Base-by-base conservation (phyloP, 2,329 filamentous ascomycete species). In the Grosmannia penicillata region DNA sequence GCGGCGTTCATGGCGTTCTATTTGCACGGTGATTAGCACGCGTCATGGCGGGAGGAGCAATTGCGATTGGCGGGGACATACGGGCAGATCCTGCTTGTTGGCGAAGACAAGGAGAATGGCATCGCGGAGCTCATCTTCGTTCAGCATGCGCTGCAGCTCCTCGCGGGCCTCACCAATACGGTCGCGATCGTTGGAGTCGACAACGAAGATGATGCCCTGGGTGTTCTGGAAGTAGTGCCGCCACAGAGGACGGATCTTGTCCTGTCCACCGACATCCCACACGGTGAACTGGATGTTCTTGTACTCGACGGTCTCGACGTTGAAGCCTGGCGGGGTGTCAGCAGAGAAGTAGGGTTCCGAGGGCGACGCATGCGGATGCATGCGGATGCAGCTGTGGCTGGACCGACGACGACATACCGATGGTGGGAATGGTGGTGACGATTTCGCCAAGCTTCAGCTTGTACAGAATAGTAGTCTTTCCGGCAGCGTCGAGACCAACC, bases 261-360 rank as follows among this genome's bases (percentile, higher is more conserved):
- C 91, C 74, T 98, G 91, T 64, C 91, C 91, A 73, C 91, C 91
- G 58, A 98, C 91, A 72, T 96, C 91, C 91, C 91, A 98, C 61
- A 98, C 91, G 63, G 89, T 96, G 75, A 98, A 98, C 63, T 94
- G 86, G 57, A 94, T 95, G 78, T 98, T 98, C 78, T 95, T 95
- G 75, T 96, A 96, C 63, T 93, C 87, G 63, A 98, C 91, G 40
- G 91, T 96, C 76, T 98, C 91, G 63, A 98, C 91, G 72, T 98
- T 98, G 80, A 98, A 98, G 56, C 91, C 82, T 87, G 49, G 10
- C 21, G 24, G 14, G 22, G 11, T 8, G 8, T 8, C 14, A 15
- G 26, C 24, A 18, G 9, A 19, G 8, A n/a, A 32, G 5, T 4
- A 32, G n/a, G n/a, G n/a, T n/a, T n/a, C n/a, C n/a, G n/a, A n/a